Percentiles rank a stretch among this genome's conserved stretches.
These are phyloP conservation scores for Aspergillus phoenicis DNA, from an alignment of 2,329 filamentous ascomycete species.

Conservation along the genomic window DNA sequence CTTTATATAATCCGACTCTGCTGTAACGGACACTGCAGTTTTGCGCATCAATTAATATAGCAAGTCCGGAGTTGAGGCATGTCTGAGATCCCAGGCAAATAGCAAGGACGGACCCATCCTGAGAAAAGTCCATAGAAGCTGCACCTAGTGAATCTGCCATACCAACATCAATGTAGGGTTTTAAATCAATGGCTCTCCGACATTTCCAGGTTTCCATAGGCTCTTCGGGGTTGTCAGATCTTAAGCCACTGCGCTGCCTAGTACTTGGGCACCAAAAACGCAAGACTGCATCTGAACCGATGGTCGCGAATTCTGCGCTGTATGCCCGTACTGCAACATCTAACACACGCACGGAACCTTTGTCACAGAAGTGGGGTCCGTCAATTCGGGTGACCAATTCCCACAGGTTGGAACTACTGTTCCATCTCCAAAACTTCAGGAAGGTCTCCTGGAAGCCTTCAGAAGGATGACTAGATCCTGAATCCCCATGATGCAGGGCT, in stretches of 20 bases:
- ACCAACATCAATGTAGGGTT: conserved; percentile 38
- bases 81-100: conserved; percentile 50
- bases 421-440: conserved; percentile 87
- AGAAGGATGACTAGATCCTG: conserved; percentile 42
- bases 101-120: conserved; percentile 82
- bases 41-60: conserved; percentile 76
- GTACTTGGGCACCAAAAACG: conserved; percentile 79
- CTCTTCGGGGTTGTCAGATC: conserved; percentile 53
- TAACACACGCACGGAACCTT: conserved; percentile 62
- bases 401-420: conserved; percentile 59
- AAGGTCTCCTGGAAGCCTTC: conserved; percentile 68
- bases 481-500: conserved; percentile 50
- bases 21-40: conserved; percentile 68
- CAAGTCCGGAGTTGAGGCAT: conserved; percentile 58
- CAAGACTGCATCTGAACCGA: conserved; percentile 77
- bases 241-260: conserved; percentile 68
- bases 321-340: conserved; percentile 72
- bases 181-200: conserved; percentile 55
- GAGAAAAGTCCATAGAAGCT: conserved; percentile 74
- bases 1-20: conserved; percentile 68
- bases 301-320: conserved; percentile 74
- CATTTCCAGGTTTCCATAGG: conserved; percentile 74
- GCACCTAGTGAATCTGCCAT: conserved; percentile 46
- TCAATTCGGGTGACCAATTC: conserved; percentile 82
- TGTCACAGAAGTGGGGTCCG: conserved; percentile 69